Base-by-base conservation (phyloP, 2,329 filamentous ascomycete genomes). In the Microcyclospora tardicrescens region DNA sequence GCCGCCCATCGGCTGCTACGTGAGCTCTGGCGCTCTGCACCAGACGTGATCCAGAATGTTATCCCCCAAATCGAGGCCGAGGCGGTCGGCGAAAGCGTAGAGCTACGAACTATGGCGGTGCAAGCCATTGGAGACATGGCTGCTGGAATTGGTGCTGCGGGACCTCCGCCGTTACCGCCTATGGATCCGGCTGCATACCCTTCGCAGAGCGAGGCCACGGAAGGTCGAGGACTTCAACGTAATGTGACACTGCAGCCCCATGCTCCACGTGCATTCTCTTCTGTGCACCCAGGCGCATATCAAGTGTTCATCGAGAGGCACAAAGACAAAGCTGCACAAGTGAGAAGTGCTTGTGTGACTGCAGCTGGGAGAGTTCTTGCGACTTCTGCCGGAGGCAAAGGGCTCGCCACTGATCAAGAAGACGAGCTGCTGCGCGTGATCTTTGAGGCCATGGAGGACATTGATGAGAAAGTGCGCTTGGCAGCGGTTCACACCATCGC, bases 101-200 rank as follows among this genome's bases (percentile, higher is more conserved):
- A 91, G 50, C 67, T 98, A 39, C 82, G 91, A 38, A 73, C 84
- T 42, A 72, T 98, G 41, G 89, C 89, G 2, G 93, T 89, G 0
- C 85, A 96, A 60, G 94, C 91, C 0, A 75, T 98, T 30, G 91
- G 93, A 38, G 89, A 96, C 56, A 87, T 98, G 69, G 81, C 93
- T 16, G 81, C 89, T 31, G 89, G 89, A 5, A 93, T 96, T 57
- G 89, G 89, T 36, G 84, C 89, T 43, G 85, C 87, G 44, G 89
- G 89, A 0, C 83, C 84, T 39, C 85, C 87, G 12, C 75, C 81
- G 11, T 64, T 76, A 6, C 74, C 81, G 9, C 61, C 67, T 2
- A 71, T 94, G 54, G 85, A 95, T 53, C 84, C 89, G 10, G 74
- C 81, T 15, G 79, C 81, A 24, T 95, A 93, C 53, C 89, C 89